Evolutionary conservation across 768 basidiomycete species (phyloP).

Genomic region (Solioccasus polychromus): DNA sequence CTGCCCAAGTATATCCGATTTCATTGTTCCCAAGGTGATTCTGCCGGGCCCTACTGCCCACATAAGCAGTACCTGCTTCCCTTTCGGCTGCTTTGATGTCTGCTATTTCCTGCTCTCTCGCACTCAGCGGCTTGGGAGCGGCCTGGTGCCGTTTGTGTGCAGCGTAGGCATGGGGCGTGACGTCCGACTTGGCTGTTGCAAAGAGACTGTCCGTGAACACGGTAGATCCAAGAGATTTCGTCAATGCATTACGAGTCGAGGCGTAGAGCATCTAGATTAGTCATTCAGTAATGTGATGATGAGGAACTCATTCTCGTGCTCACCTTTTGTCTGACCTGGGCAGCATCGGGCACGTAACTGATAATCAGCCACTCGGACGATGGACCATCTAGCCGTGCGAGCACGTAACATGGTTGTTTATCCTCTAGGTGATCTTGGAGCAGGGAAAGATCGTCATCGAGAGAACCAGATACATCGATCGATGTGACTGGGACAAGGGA

Average conservation of each 20-base stretch:
- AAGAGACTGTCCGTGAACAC: constrained; percentile 74
- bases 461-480: constrained; percentile 45
- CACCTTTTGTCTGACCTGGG: constrained; percentile 81
- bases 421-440: constrained; percentile 61
- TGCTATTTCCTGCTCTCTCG: constrained; percentile 78
- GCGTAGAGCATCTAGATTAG: constrained; percentile 80
- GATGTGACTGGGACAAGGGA: constrained; percentile 60
- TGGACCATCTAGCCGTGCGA: constrained; percentile 60
- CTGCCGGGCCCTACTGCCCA: constrained; percentile 53
- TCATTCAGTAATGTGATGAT: constrained; percentile 1
- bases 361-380: constrained; percentile 68
- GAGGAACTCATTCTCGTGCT: neutral
- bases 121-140: constrained; percentile 80
- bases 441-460: constrained; percentile 58
- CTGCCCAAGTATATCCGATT: constrained; percentile 66
- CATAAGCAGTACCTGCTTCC: constrained; percentile 49
- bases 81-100: constrained; percentile 76
- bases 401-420: constrained; percentile 69
- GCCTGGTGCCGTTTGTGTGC: constrained; percentile 67
- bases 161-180: constrained; percentile 67
- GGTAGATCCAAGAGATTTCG: constrained; percentile 71
- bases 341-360: constrained; percentile 79
- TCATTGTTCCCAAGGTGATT: constrained; percentile 53
- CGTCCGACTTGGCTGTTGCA: constrained; percentile 68
- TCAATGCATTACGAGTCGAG: constrained; percentile 65